A percentile compares a stretch with the other conserved stretches of the same genome.
Evolutionary conservation across 140 eudicot genomes (phyloP).

Genomic region (Artemisia princeps): DNA sequence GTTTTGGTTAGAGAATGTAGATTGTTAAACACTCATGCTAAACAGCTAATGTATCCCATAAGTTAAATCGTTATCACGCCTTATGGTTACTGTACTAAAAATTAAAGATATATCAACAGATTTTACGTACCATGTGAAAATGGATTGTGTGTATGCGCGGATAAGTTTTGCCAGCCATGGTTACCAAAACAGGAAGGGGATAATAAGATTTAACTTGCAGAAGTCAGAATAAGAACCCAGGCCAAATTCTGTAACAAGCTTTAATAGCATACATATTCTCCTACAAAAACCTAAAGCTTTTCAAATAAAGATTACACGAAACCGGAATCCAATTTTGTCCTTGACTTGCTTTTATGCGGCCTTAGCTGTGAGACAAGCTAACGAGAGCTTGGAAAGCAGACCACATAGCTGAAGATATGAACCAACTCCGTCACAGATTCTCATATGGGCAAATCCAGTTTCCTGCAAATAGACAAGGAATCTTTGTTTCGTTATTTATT

Average conservation of each 20-base stretch:
- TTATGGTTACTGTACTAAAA: neutral
- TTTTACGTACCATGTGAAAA: too few species aligned
- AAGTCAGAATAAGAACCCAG: neutral
- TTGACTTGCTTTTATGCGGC: constrained; percentile 35
- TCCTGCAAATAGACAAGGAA: constrained; percentile 38
- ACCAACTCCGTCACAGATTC: constrained; percentile 97
- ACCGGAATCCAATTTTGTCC: neutral
- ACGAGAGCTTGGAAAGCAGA: constrained; percentile 68
- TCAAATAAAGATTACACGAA: too few species aligned
- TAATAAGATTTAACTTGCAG: neutral
- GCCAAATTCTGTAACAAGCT: neutral
- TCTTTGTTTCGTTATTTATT: neutral
- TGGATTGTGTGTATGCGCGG: too few species aligned
- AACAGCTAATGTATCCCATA: too few species aligned
- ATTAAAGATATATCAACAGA: neutral
- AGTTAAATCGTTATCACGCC: too few species aligned
- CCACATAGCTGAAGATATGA: constrained; percentile 95
- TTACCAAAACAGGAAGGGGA: too few species aligned
- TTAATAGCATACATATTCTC: neutral
- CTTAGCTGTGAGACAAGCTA: constrained; percentile 75
- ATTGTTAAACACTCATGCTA: too few species aligned
- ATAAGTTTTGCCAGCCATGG: too few species aligned
- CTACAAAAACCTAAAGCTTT: too few species aligned
- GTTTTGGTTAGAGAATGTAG: too few species aligned
- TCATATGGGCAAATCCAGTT: constrained; percentile 99